A percentile compares a stretch with the other conserved stretches of the same genome.
phyloP scores from a whole-genome alignment of 768 basidiomycete genomes.

The Rhodotorula taiwanensis region DNA sequence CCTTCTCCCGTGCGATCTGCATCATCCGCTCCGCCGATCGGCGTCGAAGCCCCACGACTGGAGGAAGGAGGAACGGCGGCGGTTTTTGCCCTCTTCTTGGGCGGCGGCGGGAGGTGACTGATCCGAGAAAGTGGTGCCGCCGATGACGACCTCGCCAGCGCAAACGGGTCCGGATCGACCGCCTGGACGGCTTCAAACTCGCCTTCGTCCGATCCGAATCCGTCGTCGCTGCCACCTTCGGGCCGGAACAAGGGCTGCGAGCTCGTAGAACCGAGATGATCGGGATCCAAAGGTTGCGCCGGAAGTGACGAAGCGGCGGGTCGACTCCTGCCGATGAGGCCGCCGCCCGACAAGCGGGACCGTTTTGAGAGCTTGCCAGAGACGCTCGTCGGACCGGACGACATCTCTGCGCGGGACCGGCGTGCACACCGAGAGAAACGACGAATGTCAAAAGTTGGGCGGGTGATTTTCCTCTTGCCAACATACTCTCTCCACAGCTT shows the following conservation, averaged over 20 bases:
- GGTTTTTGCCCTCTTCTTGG: slow-evolving; percentile 23
- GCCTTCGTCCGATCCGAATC: not conserved
- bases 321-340: slow-evolving; percentile 1
- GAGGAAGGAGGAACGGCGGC: too few relatives aligned
- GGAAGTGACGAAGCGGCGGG: not conserved
- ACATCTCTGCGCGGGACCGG: too few relatives aligned
- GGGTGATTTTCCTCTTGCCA: too few relatives aligned
- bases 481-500: too few relatives aligned
- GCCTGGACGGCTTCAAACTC: slow-evolving; percentile 6
- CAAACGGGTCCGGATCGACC: not conserved
- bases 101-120: slow-evolving; percentile 20
- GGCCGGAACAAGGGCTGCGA: slow-evolving; percentile 7
- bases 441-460: too few relatives aligned
- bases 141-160: not conserved
- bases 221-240: slow-evolving; percentile 1
- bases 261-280: not conserved
- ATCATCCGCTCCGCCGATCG: too few relatives aligned
- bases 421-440: too few relatives aligned
- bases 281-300: not conserved
- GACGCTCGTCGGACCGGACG: not conserved
- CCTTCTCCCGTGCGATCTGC: too few relatives aligned
- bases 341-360: slow-evolving; percentile 3
- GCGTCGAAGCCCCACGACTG: too few relatives aligned
- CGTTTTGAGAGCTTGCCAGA: not conserved
- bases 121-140: not conserved